Conservation (phyloP, 441 rosid species). For the Jatropha multifida region DNA sequence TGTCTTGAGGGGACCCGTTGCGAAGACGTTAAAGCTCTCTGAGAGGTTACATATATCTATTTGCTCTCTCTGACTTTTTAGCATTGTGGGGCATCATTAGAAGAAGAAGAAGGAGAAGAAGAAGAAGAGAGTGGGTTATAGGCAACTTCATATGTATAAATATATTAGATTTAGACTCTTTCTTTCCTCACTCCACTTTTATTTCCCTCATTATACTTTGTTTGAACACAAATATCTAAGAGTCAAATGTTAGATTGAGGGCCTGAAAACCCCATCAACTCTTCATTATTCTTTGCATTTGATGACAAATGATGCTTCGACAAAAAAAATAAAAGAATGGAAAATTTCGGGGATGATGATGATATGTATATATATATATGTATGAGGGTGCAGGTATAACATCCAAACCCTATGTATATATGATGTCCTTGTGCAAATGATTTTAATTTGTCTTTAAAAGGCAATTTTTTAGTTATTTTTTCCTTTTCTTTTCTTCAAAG, state of each 20-base stretch:
- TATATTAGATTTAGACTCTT: not conserved
- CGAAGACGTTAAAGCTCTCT: not conserved
- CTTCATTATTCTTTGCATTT: conserved; percentile 24
- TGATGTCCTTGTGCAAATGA: too few species aligned
- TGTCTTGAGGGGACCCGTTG: conserved; percentile 8
- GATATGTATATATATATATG: too few species aligned
- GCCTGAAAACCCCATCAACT: conserved; percentile 32
- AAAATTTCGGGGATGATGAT: too few species aligned
- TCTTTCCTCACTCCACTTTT: conserved; percentile 16
- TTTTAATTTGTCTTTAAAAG: too few species aligned
- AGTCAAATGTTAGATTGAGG: conserved; percentile 54
- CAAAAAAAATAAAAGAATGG: not conserved
- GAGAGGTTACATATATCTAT: not conserved
- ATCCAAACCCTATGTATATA: too few species aligned
- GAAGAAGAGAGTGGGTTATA: not conserved
- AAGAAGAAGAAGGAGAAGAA: not conserved
- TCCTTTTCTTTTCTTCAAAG: too few species aligned
- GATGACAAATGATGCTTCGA: conserved; percentile 27
- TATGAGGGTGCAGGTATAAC: too few species aligned
- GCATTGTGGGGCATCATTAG: conserved; percentile 36
- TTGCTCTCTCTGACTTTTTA: not conserved
- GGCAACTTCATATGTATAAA: too few species aligned
- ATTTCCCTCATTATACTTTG: conserved; percentile 38
- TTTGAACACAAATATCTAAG: conserved; percentile 46
- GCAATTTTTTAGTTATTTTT: too few species aligned